Evolutionary conservation across 2,329 filamentous ascomycete genomes (phyloP), one percentile per base, ranked within the genome.

Genomic region (Aspergillus sp.): DNA sequence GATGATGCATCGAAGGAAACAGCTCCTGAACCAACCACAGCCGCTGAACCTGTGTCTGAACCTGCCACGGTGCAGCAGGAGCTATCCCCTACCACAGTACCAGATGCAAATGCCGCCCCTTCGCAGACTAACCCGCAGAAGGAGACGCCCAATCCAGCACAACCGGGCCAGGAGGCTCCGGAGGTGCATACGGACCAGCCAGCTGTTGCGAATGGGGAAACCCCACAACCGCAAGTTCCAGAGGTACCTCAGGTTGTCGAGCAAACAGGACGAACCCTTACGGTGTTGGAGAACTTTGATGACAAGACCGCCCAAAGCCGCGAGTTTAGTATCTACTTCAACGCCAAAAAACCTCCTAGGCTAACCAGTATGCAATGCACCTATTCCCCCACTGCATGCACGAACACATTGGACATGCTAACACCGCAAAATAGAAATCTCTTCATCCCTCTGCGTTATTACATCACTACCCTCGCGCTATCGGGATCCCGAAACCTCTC

Each of bases 391-490:
- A 42, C 25, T 38, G 39, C 36, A 42, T 54, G 19, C 54, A n/a
- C 49, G 30, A 38, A n/a, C 25, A 25, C 13, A 51, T 39, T 32
- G 27, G 25, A 38, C 19, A 27, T 50, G 27, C 57, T 66, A 61
- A 66, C 52, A 51, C 39, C 5, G n/a, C 19, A 10, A 19, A 51
- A 52, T 36, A 81, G 79, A 80, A 77, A 78, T 72, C 63, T 77
- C 70, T 58, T 76, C 74, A 62, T 79, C 83, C 48, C 80, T 88
- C 32, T 99, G 95, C 75, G 89, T 88, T 52, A 93, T 98, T 71
- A 97, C 92, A 1, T 90, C 89, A 69, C 85, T 88, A 56, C 86
- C 88, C 4, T 95, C 94, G 11, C 87, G 87, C 57, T 98, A 96
- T 75, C 86, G 88, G 23, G 95, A 99, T 74, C 91, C 92, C 0